Evolutionary conservation across 441 rosid genomes (phyloP).

Genomic region (Pelargonium citronellum): DNA sequence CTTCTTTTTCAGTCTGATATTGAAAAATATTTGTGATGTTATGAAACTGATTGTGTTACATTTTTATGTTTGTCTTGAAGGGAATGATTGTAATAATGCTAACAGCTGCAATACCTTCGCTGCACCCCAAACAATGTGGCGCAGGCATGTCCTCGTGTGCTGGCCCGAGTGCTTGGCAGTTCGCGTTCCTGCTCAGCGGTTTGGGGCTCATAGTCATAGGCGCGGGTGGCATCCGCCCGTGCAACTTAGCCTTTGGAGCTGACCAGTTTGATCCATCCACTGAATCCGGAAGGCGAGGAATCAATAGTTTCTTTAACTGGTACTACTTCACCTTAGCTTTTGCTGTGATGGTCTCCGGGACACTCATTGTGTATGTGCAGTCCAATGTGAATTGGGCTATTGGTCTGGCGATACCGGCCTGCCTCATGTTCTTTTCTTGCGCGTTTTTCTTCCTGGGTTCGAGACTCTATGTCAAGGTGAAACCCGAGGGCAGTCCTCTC

Average conservation of each 20-base stretch:
- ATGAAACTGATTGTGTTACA: no score
- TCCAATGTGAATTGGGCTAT: slow-evolving; percentile 34
- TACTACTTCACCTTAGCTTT: slow-evolving; percentile 38
- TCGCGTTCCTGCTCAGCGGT: slow-evolving; percentile 23
- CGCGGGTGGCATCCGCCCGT: slow-evolving; percentile 43
- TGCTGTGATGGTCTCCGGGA: slow-evolving; percentile 29
- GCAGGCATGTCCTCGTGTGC: slow-evolving; percentile 12
- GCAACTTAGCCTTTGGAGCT: slow-evolving; percentile 43
- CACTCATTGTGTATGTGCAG: slow-evolving; percentile 31
- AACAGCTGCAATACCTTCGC: slow-evolving; percentile 31
- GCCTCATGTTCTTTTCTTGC: slow-evolving; percentile 36
- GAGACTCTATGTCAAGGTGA: slow-evolving; percentile 31
- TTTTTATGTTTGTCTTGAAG: slow-evolving; percentile 16
- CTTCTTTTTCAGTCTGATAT: no score
- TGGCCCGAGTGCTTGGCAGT: slow-evolving; percentile 30
- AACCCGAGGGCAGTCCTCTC: slow-evolving; percentile 38
- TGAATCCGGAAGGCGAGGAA: slow-evolving; percentile 32
- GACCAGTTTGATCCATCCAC: slow-evolving; percentile 40
- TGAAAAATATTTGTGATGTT: no score
- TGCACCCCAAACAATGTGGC: slow-evolving; percentile 40
- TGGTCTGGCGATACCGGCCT: slow-evolving; percentile 35
- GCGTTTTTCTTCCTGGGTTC: slow-evolving; percentile 30
- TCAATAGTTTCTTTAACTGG: slow-evolving; percentile 40
- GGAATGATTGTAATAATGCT: slow-evolving; percentile 37
- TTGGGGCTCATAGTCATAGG: slow-evolving; percentile 33